A percentile compares a stretch with the other conserved stretches of the same genome.
These are phyloP conservation scores for Ophiostoma ulmi DNA, from an alignment of 2,329 filamentous ascomycete genomes.

Conservation along the genomic window DNA sequence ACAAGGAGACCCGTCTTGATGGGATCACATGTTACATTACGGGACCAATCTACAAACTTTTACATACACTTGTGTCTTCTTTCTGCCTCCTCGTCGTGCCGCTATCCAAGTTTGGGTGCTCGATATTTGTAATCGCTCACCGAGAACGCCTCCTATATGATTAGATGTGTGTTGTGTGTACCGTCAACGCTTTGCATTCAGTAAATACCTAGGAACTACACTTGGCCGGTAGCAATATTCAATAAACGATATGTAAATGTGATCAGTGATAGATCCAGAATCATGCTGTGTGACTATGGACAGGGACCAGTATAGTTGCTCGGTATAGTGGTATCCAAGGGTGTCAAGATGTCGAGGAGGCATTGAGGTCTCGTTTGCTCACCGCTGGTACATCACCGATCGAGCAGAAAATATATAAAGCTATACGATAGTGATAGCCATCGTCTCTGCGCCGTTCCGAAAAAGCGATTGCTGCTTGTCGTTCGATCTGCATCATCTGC, in stretches of 20 bases:
- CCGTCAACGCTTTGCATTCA: background rate
- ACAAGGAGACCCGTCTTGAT: background rate
- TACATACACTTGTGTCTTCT: background rate
- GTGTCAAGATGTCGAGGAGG: background rate
- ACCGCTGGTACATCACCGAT: background rate
- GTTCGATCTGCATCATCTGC: background rate
- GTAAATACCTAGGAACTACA: background rate
- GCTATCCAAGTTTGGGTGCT: background rate
- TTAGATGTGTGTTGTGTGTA: background rate
- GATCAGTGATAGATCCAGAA: background rate
- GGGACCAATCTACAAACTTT: background rate
- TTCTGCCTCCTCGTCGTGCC: background rate
- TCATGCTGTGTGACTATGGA: background rate
- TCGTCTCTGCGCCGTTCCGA: too few relatives aligned
- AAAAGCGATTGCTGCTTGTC: too few relatives aligned
- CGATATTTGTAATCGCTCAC: background rate
- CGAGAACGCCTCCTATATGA: background rate
- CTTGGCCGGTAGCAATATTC: background rate
- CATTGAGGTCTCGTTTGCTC: background rate
- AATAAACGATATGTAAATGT: background rate
- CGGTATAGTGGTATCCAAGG: background rate
- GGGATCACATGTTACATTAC: conserved; percentile 5
- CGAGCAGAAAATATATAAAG: background rate
- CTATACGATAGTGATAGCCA: too few relatives aligned
- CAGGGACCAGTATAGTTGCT: background rate